Percentiles rank a stretch among this genome's conserved stretches.
phyloP scores from a whole-genome alignment of 2,329 filamentous ascomycete genomes.

The Pseudogymnoascus sp. region DNA sequence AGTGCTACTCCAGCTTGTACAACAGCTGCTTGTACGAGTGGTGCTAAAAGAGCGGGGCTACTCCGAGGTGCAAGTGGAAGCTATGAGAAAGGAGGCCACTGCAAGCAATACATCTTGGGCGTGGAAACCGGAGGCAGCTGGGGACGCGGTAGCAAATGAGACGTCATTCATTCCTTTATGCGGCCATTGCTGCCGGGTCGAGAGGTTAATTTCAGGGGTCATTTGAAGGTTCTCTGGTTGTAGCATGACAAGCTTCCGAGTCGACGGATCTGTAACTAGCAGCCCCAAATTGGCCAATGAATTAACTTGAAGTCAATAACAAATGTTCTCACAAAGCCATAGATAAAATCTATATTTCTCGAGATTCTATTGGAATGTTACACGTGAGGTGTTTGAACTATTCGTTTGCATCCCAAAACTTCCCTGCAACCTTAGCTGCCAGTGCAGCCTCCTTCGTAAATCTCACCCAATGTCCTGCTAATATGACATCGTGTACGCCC shows the following conservation, averaged over 20 bases:
- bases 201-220: background rate
- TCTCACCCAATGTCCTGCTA: slow-evolving; percentile 34
- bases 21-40: background rate
- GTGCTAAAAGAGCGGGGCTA: background rate
- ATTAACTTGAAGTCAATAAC: background rate
- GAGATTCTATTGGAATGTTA: background rate
- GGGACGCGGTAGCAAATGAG: background rate
- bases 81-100: background rate
- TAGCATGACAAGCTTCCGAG: background rate
- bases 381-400: background rate
- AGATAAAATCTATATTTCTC: background rate
- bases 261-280: background rate
- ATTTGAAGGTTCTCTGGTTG: background rate
- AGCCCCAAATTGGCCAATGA: background rate
- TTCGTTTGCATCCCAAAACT: slow-evolving; percentile 8
- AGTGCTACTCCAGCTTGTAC: background rate
- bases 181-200: background rate
- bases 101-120: background rate
- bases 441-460: slow-evolving; percentile 33
- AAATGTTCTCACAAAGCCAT: background rate
- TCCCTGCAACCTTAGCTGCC: slow-evolving; percentile 11
- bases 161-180: background rate
- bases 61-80: background rate
- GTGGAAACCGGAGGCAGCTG: background rate
- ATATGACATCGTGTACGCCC: slow-evolving; percentile 40